A percentile compares a stretch with the other conserved stretches of the same genome.
These are phyloP conservation scores for Beta macrorhiza DNA, from an alignment of 179 eudicot species.

Conservation along the genomic window DNA sequence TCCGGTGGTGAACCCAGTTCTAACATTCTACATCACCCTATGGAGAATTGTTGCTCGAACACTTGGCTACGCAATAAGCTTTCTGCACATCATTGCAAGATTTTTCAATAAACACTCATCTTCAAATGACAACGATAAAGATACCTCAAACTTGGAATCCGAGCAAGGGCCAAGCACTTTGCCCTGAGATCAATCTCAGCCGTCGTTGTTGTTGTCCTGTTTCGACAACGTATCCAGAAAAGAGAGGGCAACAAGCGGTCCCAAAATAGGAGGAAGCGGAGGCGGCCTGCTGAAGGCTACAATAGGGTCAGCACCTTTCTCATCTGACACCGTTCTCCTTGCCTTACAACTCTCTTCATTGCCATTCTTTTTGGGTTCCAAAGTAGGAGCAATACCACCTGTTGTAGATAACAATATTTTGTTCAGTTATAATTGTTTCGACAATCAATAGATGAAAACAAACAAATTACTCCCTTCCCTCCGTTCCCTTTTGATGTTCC, in stretches of 20 bases:
- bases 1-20: slow-evolving; percentile 55
- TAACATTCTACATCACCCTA: slow-evolving; percentile 52
- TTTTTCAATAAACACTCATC: slow-evolving; percentile 24
- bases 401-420: not conserved
- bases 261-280: slow-evolving; percentile 51
- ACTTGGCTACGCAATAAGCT: slow-evolving; percentile 34
- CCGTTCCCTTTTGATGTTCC: no score
- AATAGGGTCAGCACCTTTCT: slow-evolving; percentile 40
- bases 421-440: not conserved
- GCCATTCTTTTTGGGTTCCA: slow-evolving; percentile 36
- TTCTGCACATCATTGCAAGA: slow-evolving; percentile 31
- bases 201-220: slow-evolving; percentile 41
- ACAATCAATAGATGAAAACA: not conserved
- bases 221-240: slow-evolving; percentile 47
- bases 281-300: slow-evolving; percentile 66
- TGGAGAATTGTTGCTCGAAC: slow-evolving; percentile 40
- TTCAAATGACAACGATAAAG: slow-evolving; percentile 8
- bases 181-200: slow-evolving; percentile 24
- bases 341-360: slow-evolving; percentile 31
- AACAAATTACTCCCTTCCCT: no score
- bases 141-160: not conserved
- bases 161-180: slow-evolving; percentile 2
- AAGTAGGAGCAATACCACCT: slow-evolving; percentile 34
- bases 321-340: slow-evolving; percentile 29
- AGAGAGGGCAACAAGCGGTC: slow-evolving; percentile 49